Conservation (phyloP, 352 stramenopile genomes). For the Thalassiosira livingstoniorum region DNA sequence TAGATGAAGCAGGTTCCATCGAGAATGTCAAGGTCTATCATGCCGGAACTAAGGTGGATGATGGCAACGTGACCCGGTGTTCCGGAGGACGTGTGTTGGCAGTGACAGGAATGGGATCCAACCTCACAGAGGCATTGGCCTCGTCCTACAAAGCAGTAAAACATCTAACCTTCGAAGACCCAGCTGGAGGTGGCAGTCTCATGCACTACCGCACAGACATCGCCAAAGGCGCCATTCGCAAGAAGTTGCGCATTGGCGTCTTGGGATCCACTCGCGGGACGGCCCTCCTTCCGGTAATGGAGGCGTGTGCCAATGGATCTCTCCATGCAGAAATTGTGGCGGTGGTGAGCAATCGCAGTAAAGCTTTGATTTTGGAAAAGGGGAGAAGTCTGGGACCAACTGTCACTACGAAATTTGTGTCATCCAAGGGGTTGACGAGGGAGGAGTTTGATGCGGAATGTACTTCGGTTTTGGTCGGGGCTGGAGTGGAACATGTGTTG, state of each 20-base stretch:
- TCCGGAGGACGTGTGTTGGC: constrained; percentile 96
- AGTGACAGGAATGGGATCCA: constrained; percentile 92
- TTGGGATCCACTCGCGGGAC: constrained; percentile 96
- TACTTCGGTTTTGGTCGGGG: constrained; percentile 90
- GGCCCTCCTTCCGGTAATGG: constrained; percentile 94
- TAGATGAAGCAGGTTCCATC: constrained; percentile 88
- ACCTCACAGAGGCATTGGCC: constrained; percentile 91
- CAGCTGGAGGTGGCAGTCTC: constrained; percentile 79
- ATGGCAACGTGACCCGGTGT: constrained; percentile 87
- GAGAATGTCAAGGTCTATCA: constrained; percentile 98
- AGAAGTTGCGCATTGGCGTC: constrained; percentile 93
- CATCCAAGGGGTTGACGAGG: constrained; percentile 88
- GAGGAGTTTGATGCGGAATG: constrained; percentile 96
- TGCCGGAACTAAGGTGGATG: constrained; percentile 92
- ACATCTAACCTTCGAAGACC: constrained; percentile 73
- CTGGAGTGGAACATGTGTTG: constrained; percentile 96
- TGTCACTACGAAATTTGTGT: constrained; percentile 83
- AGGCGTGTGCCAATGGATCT: constrained; percentile 89
- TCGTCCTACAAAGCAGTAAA: constrained; percentile 91
- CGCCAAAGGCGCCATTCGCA: constrained; percentile 87
- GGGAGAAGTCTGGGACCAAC: constrained; percentile 87
- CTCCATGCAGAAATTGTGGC: constrained; percentile 95
- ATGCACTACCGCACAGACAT: constrained; percentile 98
- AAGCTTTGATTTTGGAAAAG: constrained; percentile 94
- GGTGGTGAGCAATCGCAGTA: constrained; percentile 95